Evolutionary conservation across 139 green algal species (phyloP).

Genomic region (Coelastrella sp.): DNA sequence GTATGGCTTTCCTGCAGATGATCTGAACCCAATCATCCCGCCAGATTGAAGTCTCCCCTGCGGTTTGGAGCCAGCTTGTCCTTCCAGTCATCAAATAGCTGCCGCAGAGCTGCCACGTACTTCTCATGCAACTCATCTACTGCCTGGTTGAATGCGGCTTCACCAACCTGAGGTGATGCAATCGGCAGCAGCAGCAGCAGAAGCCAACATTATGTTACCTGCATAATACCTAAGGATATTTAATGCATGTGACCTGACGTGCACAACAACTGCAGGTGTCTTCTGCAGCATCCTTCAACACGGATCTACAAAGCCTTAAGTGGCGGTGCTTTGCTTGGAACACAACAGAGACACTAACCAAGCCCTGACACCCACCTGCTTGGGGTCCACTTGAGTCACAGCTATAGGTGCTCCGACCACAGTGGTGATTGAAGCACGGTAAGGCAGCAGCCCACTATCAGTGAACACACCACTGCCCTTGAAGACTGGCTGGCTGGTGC

Average conservation of each 20-base stretch:
- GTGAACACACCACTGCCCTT: slow-evolving; percentile 63
- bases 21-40: slow-evolving; percentile 1
- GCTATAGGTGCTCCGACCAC: slow-evolving; percentile 65
- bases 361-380: neutral
- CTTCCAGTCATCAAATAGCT: slow-evolving; percentile 56
- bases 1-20: neutral
- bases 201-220: neutral
- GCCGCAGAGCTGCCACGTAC: slow-evolving; percentile 35
- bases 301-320: too few species aligned
- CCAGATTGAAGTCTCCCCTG: slow-evolving; percentile 11
- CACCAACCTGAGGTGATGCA: neutral
- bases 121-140: slow-evolving; percentile 51
- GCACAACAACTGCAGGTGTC: neutral
- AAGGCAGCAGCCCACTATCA: slow-evolving; percentile 64
- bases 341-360: too few species aligned
- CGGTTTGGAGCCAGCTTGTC: slow-evolving; percentile 22
- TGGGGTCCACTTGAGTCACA: slow-evolving; percentile 33
- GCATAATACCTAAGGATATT: too few species aligned
- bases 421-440: slow-evolving; percentile 53
- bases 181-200: neutral
- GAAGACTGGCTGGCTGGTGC: slow-evolving; percentile 63
- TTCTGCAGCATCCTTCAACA: neutral
- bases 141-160: slow-evolving; percentile 42
- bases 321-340: too few species aligned
- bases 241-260: too few species aligned